phyloP scores from a whole-genome alignment of 352 stramenopile species.

The Aphanomyces euteiches region DNA sequence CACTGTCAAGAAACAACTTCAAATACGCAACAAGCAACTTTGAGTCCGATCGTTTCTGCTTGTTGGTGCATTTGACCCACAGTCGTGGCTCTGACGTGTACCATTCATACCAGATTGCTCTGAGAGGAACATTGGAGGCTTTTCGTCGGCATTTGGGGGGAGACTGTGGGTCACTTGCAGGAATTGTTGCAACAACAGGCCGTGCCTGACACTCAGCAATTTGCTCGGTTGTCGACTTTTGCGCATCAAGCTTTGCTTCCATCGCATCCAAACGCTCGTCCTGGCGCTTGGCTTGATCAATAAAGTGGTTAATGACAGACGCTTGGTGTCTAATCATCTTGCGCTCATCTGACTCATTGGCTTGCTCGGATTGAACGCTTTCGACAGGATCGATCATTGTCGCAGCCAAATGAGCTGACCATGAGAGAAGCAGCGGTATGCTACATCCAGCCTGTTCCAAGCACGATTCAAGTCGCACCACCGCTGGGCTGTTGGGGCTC shows the following conservation, averaged over 20 bases:
- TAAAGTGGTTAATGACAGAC: background rate
- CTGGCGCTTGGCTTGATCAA: background rate
- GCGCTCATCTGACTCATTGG: background rate
- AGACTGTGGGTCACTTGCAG: background rate
- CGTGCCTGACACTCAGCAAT: background rate
- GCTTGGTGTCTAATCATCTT: conserved; percentile 1
- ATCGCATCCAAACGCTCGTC: background rate
- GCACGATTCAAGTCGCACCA: background rate
- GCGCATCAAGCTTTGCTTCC: background rate
- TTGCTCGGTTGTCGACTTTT: background rate
- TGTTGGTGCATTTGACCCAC: conserved; percentile 19
- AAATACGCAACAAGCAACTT: conserved; percentile 36
- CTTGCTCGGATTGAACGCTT: background rate
- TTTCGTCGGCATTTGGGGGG: background rate
- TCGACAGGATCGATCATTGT: background rate
- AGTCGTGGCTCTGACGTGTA: conserved; percentile 32
- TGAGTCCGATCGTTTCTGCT: conserved; percentile 28
- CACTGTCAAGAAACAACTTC: conserved; percentile 35
- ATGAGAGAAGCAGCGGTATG: background rate
- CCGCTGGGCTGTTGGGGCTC: background rate
- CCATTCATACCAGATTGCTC: conserved; percentile 34
- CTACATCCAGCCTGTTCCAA: background rate
- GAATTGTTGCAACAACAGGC: background rate
- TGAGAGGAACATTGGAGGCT: background rate
- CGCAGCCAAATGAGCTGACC: background rate